A percentile compares a stretch with the other conserved stretches of the same genome.
These are phyloP conservation scores for Hibiscus syriacus DNA, from an alignment of 345 rosid species.

Conservation along the genomic window DNA sequence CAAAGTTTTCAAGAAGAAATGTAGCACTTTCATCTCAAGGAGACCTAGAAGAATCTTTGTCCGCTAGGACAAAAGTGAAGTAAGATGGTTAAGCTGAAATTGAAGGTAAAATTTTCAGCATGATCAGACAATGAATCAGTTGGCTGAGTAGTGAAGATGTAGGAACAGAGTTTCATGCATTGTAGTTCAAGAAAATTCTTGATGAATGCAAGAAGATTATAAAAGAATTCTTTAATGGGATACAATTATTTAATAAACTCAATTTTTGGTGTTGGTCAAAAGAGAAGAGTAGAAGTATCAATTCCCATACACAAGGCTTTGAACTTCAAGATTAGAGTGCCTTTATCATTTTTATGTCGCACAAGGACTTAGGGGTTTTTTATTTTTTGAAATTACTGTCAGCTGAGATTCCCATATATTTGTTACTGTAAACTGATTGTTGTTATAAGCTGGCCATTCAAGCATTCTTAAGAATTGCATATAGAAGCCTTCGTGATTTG, in stretches of 20 bases:
- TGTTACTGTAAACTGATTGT: neutral
- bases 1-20: too few species aligned
- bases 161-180: neutral
- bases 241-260: neutral
- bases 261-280: neutral
- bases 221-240: neutral
- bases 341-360: neutral
- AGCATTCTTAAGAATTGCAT: neutral
- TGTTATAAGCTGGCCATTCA: neutral
- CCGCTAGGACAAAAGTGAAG: too few species aligned
- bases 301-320: neutral
- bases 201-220: neutral
- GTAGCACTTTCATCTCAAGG: too few species aligned
- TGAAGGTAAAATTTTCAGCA: neutral
- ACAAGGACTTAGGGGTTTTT: neutral
- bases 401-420: slow-evolving; percentile 3
- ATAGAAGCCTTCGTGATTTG: neutral
- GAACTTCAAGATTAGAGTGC: neutral
- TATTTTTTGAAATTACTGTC: neutral
- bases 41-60: too few species aligned
- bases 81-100: neutral
- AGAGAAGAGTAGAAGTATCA: neutral
- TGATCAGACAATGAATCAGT: neutral
- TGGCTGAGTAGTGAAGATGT: neutral
- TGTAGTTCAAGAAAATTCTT: neutral